phyloP scores from a whole-genome alignment of 768 basidiomycete species.

The Calocybe cyanea region DNA sequence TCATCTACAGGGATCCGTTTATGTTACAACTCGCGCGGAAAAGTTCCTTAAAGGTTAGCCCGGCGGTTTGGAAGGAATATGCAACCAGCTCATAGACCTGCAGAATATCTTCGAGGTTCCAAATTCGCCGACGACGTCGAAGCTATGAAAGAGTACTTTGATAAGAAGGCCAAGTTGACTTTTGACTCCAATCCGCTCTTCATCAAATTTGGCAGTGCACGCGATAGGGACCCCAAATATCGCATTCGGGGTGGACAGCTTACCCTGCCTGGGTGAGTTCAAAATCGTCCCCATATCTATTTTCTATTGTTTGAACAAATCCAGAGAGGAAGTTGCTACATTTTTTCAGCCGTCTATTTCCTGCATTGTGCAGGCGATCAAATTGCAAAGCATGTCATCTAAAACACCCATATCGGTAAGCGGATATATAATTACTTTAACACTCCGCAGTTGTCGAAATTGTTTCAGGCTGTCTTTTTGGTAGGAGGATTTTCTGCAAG shows the following conservation, averaged over 20 bases:
- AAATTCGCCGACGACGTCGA: slow-evolving; percentile 32
- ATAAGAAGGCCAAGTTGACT: slow-evolving; percentile 35
- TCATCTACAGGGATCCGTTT: slow-evolving; percentile 36
- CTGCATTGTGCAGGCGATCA: slow-evolving; percentile 14
- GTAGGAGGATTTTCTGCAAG: slow-evolving; percentile 60
- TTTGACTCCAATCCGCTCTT: slow-evolving; percentile 37
- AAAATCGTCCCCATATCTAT: not conserved
- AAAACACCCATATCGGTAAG: slow-evolving; percentile 17
- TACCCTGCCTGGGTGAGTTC: slow-evolving; percentile 26
- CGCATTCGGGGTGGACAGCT: slow-evolving; percentile 37
- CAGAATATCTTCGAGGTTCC: slow-evolving; percentile 30
- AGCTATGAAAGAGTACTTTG: slow-evolving; percentile 34
- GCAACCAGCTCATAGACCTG: not conserved
- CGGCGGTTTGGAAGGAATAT: not conserved
- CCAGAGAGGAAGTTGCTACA: slow-evolving; percentile 13
- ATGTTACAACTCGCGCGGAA: slow-evolving; percentile 32
- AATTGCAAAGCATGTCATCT: slow-evolving; percentile 2
- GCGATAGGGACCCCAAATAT: slow-evolving; percentile 30
- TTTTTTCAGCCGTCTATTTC: slow-evolving; percentile 21
- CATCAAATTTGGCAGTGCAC: slow-evolving; percentile 37
- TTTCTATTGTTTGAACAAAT: not conserved
- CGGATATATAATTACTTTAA: not conserved
- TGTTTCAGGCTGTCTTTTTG: slow-evolving; percentile 38
- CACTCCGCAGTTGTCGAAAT: not conserved
- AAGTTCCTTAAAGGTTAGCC: slow-evolving; percentile 27